Conservation (phyloP, 164 flowering plant species). For the Cinnamomum chago region DNA sequence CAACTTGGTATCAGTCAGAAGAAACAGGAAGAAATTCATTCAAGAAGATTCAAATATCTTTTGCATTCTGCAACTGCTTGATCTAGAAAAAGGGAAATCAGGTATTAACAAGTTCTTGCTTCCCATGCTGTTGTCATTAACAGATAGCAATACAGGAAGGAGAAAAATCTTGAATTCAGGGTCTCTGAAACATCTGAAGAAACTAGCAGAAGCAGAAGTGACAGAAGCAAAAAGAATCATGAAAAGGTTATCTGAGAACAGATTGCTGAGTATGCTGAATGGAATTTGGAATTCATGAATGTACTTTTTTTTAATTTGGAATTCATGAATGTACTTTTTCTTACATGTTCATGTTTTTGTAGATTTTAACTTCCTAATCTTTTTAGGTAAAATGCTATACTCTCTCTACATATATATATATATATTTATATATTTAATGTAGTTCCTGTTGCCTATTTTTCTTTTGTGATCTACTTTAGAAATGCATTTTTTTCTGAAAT, state of each 20-base stretch:
- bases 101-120: slow-evolving; percentile 60
- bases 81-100: slow-evolving; percentile 48
- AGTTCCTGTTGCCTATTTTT: neutral
- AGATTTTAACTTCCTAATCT: no score
- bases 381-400: no score
- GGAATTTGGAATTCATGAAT: slow-evolving; percentile 34
- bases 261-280: slow-evolving; percentile 50
- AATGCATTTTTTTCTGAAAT: no score
- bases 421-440: no score
- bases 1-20: slow-evolving; percentile 48
- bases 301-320: slow-evolving; percentile 19
- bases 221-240: slow-evolving; percentile 17
- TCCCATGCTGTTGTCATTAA: slow-evolving; percentile 49
- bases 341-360: neutral
- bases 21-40: slow-evolving; percentile 51
- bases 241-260: slow-evolving; percentile 28
- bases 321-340: slow-evolving; percentile 6
- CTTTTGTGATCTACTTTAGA: neutral
- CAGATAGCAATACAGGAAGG: slow-evolving; percentile 58
- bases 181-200: slow-evolving; percentile 59
- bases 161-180: slow-evolving; percentile 65
- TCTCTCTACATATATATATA: no score
- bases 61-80: slow-evolving; percentile 52
- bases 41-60: slow-evolving; percentile 54
- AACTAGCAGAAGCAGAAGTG: slow-evolving; percentile 68